Evolutionary conservation across 78 protist genomes (phyloP), one percentile per base, ranked within the genome.

Genomic region (Dictyostelium brefeldianum): DNA sequence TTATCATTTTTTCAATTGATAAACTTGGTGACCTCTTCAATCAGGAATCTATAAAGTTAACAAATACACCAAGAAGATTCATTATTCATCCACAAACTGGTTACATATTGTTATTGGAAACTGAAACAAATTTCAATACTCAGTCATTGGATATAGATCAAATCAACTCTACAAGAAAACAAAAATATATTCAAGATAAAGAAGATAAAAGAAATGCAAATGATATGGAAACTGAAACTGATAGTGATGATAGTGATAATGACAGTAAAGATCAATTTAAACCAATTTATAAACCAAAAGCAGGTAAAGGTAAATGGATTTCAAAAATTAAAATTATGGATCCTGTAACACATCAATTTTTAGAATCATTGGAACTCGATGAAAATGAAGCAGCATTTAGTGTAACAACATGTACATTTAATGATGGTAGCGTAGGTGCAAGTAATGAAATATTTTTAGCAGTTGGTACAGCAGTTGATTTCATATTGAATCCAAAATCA

Each of bases 371-470:
- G 15, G 71, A 87, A 57, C 69, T 98, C 17, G 97, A 62, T 5
- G 84, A 95, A n/a, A 83, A 98, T 89, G 99, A 98, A 91, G 98
- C 97, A 6, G 99, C 97, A 8, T 18, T 97, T 74, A 25, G 92
- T 46, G 1, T 80, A 8, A n/a, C 73, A 6, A 59, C 71, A 25
- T 27, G 54, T 31, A 53, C 67, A 31, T 97, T 98, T 91, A 20
- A 17, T 18, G 80, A 83, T 62, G 96, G 85, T 25, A 27, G 36
- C 14, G 89, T 57, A 4, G 75, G 75, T 67, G 98, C 95, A 70
- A 83, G 70, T 62, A 43, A 43, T 67, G 98, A 96, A 64, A 83
- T 77, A 15, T 78, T 64, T 78, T 48, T 98, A 43, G 92, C 94
- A 12, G 99, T 98, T 41, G 99, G 99, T 53, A 85, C 98, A 7